Evolutionary conservation across 2,329 filamentous ascomycete species (phyloP), one percentile per base, ranked within the genome.

Genomic region (Diaporthe sp.): DNA sequence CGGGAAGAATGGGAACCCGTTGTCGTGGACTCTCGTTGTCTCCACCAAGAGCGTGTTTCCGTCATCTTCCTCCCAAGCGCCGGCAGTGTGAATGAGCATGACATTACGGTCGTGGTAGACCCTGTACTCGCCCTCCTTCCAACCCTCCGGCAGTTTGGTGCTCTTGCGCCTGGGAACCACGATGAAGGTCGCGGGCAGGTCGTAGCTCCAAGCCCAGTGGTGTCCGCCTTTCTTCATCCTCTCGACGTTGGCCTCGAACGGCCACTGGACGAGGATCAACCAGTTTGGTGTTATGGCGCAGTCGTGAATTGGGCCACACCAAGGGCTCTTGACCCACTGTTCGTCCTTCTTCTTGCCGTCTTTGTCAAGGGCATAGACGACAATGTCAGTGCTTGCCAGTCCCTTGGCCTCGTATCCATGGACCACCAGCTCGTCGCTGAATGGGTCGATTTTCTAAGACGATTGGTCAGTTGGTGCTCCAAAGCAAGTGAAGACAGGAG

Each of bases 61-160:
- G 4, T 82, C 75, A 0, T 78, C 78, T 60, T 82, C 82, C 79
- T 87, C 85, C 80, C 85, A 87, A 2, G 83, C 83, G 15, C 83
- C 84, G 7, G 84, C 85, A 3, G 85, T 83, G 78, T 87, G 85
- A 49, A 85, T 83, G 25, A 84, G 82, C 79, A 87, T 85, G 58
- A 82, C 73, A 63, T 81, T 79, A 13, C 78, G 65, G 74, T 76
- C 78, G 20, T 75, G 53, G 67, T 81, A 81, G 12, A 79, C 37
- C 2, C 80, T 63, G 28, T 78, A 76, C 75, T 82, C 80, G 2
- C 79, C 80, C 1, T 57, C 72, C 28, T 76, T 72, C 81, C 80
- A 82, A 1, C 79, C 79, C 1, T 74, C 37, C 1, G 78, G 80
- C 5, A 78, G 75, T 4, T 53, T 72, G 2, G 75, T 76, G 15